Base-by-base conservation (phyloP, 192 early-diverging fungal genomes). In the Entomortierella chlamydospora region DNA sequence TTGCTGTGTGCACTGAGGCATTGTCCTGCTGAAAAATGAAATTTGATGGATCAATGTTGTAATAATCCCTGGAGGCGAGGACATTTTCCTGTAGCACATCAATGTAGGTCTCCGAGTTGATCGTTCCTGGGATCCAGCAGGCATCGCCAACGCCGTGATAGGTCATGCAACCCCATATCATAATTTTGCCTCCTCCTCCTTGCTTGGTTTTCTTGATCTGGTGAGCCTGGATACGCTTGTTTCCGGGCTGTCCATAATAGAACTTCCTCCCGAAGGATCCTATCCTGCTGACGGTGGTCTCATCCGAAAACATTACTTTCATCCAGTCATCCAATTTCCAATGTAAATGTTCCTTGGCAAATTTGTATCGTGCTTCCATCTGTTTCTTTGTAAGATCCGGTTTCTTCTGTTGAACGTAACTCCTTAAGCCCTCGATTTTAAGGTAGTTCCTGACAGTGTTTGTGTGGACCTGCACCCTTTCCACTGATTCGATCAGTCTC, bases 1-100 rank as follows among this genome's bases (percentile, higher is more conserved):
- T 23, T 39, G 66, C 66, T 33, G 66, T 68, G 25, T 58, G 64
- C 6, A 58, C 22, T 39, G 9, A n/a, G n/a, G 47, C 43, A 59
- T 68, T 68, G 58, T 70, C 68, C 23, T 61, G 68, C 50, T 70
- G 57, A 55, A 60, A 61, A 1, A 61, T 54, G 37, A 61, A 70
- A 52, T 22, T 53, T 26, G 57, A 57, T 33, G 33, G 22, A 25
- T 70, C 68, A 29, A 61, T 60, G 37, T 9, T 5, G 10, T n/a
- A 60, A 2, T 11, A 70, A 53, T 61, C 58, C 33, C 47, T 22
- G n/a, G 50, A 61, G 1, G 18, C 22, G 17, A 31, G 50, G 31
- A 70, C 57, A 61, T 60, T 60, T 10, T 70, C 37, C 18, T 70
- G 18, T 26, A 68, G 53, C 33, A 50, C 50, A 51, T 51, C 8